A percentile compares a stretch with the other conserved stretches of the same genome.
These are phyloP conservation scores for Takashimella tepidaria DNA, from an alignment of 1,284 basidiomycete genomes.

Conservation along the genomic window DNA sequence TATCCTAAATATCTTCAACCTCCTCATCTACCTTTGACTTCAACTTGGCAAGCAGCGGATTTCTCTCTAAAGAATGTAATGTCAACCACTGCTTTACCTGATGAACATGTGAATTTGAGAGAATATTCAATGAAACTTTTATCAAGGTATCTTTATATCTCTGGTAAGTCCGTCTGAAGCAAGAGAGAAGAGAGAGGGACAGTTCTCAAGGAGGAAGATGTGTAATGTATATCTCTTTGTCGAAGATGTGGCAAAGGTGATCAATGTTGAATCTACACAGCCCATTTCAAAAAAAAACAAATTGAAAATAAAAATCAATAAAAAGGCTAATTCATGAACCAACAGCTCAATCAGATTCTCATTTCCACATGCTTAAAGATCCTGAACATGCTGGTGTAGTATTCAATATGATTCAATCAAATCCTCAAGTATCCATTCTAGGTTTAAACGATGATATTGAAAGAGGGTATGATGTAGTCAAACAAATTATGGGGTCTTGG, in stretches of 20 bases:
- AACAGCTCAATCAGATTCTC: conserved; percentile 24
- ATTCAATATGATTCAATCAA: conserved; percentile 28
- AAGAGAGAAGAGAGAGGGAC: too few species aligned
- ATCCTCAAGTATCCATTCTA: conserved; percentile 26
- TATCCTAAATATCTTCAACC: conserved; percentile 25
- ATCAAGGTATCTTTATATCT: conserved; percentile 50
- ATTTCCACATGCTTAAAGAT: conserved; percentile 41
- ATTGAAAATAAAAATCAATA: too few species aligned
- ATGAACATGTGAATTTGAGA: conserved; percentile 43
- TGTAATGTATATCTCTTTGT: too few species aligned
- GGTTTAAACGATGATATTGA: conserved; percentile 46
- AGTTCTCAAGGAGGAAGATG: too few species aligned
- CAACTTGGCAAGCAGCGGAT: conserved; percentile 48
- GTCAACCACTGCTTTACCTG: conserved; percentile 26
- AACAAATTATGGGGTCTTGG: conserved; percentile 32
- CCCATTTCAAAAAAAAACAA: too few species aligned
- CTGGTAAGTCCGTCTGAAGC: conserved; percentile 26
- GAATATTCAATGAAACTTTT: conserved; percentile 49
- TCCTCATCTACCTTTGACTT: conserved; percentile 50
- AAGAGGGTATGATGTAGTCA: conserved; percentile 28
- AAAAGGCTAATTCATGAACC: too few species aligned
- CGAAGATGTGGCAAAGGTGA: too few species aligned
- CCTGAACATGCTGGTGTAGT: conserved; percentile 25
- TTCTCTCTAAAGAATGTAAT: conserved; percentile 50
- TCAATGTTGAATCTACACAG: too few species aligned